phyloP scores from a whole-genome alignment of 2,329 filamentous ascomycete species.

The Aureobasidium namibiae region DNA sequence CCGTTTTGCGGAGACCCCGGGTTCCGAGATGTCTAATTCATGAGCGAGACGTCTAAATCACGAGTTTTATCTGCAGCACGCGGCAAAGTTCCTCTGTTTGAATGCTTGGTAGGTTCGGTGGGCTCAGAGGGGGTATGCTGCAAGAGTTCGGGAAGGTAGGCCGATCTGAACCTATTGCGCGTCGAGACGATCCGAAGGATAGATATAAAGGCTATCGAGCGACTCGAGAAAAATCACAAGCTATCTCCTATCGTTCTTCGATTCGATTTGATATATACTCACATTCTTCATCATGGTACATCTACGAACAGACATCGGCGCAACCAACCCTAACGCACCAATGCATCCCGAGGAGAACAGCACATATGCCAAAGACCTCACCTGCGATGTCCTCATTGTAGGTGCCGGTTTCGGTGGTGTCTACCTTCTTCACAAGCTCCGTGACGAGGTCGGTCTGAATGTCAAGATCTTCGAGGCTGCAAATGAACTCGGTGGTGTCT shows the following conservation, averaged over 20 bases:
- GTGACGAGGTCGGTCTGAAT: slow-evolving; percentile 25
- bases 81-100: background rate
- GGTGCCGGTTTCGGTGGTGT: slow-evolving; percentile 24
- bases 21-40: background rate
- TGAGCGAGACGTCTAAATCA: background rate
- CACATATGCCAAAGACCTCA: slow-evolving; percentile 22
- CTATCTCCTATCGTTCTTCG: background rate
- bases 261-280: background rate
- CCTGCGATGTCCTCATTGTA: slow-evolving; percentile 23
- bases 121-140: background rate
- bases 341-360: slow-evolving; percentile 4
- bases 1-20: background rate
- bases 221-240: background rate
- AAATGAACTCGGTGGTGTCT: slow-evolving; percentile 29
- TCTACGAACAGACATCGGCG: slow-evolving; percentile 19
- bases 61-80: background rate
- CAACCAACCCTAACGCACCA: slow-evolving; percentile 13
- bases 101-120: background rate
- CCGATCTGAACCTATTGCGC: background rate
- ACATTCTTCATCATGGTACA: slow-evolving; percentile 16
- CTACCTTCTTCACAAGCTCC: slow-evolving; percentile 24
- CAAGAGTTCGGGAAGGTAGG: background rate
- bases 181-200: background rate
- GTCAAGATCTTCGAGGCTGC: slow-evolving; percentile 30
- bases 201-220: slow-evolving; percentile 10